Conservation (phyloP, 2,329 filamentous ascomycete species). For the Talaromyces verruculosus region DNA sequence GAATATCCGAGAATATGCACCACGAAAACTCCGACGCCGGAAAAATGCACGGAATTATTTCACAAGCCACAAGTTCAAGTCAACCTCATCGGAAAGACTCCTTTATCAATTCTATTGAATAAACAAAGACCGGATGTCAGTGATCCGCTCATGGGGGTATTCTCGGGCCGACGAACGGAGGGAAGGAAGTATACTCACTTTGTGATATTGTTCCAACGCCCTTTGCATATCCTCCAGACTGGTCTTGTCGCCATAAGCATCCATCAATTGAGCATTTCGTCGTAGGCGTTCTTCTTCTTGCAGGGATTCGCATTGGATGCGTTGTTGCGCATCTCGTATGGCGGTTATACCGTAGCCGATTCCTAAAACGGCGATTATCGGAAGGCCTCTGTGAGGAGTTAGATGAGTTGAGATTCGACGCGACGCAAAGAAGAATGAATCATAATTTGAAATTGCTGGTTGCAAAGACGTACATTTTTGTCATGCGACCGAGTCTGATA, state of each 20-base stretch:
- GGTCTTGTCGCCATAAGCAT: conserved; percentile 48
- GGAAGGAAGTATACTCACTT: conserved; percentile 28
- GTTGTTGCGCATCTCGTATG: conserved; percentile 24
- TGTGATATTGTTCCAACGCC: conserved; percentile 45
- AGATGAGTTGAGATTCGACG: conserved; percentile 4
- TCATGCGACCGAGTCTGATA: conserved; percentile 17
- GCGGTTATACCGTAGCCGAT: conserved; percentile 31
- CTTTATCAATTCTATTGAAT: conserved; percentile 9
- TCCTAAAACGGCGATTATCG: conserved; percentile 17
- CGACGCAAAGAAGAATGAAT: conserved; percentile 28
- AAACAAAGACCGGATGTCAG: conserved; percentile 10
- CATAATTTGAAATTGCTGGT: not conserved
- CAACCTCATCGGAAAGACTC: not conserved
- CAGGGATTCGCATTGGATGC: conserved; percentile 19
- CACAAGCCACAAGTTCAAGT: not conserved
- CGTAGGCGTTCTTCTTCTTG: conserved; percentile 38
- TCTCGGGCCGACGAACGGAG: conserved; percentile 6
- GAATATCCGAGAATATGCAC: conserved; percentile 6
- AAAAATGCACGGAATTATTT: conserved; percentile 13
- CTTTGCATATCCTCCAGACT: conserved; percentile 47
- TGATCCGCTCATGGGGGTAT: not conserved
- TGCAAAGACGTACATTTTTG: conserved; percentile 20
- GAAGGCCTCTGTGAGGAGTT: conserved; percentile 15
- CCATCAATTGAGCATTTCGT: conserved; percentile 44
- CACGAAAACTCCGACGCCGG: conserved; percentile 10